Evolutionary conservation across 176 grass and related monocot genomes (phyloP).

Genomic region (Triticum dicoccoides): DNA sequence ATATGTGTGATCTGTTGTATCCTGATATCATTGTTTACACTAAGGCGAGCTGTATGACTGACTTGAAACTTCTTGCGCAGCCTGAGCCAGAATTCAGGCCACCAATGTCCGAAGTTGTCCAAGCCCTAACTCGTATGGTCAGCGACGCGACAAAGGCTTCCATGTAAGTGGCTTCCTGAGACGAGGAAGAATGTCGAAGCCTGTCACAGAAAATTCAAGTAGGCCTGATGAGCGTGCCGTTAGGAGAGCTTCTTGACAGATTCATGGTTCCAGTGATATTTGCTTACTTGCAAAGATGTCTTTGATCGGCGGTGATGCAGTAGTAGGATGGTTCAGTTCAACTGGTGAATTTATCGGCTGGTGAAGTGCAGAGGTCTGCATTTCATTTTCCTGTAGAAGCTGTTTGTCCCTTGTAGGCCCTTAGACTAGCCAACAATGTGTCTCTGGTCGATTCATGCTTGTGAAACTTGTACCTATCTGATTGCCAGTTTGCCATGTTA

Average conservation of each 20-base stretch:
- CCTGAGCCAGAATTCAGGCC: slow-evolving; percentile 82
- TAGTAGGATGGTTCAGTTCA: not conserved
- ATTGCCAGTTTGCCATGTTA: not conserved
- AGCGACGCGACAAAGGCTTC: slow-evolving; percentile 45
- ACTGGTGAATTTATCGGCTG: not conserved
- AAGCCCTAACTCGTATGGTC: slow-evolving; percentile 72
- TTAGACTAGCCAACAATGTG: not conserved
- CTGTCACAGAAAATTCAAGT: not conserved
- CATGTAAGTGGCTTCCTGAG: slow-evolving; percentile 32
- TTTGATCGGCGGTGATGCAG: not conserved
- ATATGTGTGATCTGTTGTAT: not conserved
- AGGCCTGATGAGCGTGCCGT: not conserved
- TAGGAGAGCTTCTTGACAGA: not conserved
- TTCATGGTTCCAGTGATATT: not conserved
- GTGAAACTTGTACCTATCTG: not conserved
- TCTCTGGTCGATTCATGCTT: not conserved
- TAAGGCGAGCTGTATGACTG: not conserved
- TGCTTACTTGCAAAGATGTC: slow-evolving; percentile 12
- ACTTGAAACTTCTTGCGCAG: slow-evolving; percentile 33
- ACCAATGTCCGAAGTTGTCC: slow-evolving; percentile 87
- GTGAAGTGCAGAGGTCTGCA: slow-evolving; percentile 20
- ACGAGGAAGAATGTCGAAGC: not conserved
- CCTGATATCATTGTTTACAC: not conserved
- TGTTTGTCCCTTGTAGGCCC: not conserved
- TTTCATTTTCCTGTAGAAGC: not conserved